A percentile compares a stretch with the other conserved stretches of the same genome.
Evolutionary conservation across 2,329 filamentous ascomycete species (phyloP).

Genomic region (Beauveria pseudobassiana): DNA sequence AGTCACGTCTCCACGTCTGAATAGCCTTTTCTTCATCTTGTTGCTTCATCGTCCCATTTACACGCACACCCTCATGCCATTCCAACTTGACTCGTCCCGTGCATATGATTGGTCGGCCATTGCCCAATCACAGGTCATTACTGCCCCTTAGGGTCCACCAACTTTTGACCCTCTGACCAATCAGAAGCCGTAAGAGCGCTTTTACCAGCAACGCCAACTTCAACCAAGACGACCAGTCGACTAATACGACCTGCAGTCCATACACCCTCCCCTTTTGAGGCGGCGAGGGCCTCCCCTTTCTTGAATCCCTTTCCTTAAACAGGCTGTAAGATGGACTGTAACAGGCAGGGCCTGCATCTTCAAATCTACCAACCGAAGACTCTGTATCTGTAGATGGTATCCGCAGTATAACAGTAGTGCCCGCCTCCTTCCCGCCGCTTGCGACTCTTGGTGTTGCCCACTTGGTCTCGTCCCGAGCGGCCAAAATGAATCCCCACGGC

Average conservation of each 20-base stretch:
- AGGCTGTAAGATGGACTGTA: background rate
- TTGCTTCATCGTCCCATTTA: background rate
- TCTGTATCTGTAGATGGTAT: conserved; percentile 5
- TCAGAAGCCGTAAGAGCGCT: background rate
- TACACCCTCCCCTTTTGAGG: background rate
- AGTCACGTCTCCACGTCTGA: background rate
- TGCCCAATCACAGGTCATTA: background rate
- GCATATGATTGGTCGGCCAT: background rate
- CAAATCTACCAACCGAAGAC: background rate
- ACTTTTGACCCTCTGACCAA: background rate
- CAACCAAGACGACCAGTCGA: background rate
- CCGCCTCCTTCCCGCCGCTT: conserved; percentile 7
- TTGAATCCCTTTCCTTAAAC: conserved; percentile 1
- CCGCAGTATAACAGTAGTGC: conserved; percentile 5
- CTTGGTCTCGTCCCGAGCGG: background rate
- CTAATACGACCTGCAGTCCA: conserved; percentile 1
- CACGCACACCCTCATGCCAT: background rate
- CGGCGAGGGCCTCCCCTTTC: background rate
- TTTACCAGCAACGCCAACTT: background rate
- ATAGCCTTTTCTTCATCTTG: background rate
- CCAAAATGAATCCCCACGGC: background rate
- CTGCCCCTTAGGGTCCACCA: background rate
- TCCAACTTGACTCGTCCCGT: background rate
- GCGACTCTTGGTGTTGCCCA: background rate
- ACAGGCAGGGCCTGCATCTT: background rate